Conservation (phyloP, 75 land plant genomes). For the Pinus taeda region DNA sequence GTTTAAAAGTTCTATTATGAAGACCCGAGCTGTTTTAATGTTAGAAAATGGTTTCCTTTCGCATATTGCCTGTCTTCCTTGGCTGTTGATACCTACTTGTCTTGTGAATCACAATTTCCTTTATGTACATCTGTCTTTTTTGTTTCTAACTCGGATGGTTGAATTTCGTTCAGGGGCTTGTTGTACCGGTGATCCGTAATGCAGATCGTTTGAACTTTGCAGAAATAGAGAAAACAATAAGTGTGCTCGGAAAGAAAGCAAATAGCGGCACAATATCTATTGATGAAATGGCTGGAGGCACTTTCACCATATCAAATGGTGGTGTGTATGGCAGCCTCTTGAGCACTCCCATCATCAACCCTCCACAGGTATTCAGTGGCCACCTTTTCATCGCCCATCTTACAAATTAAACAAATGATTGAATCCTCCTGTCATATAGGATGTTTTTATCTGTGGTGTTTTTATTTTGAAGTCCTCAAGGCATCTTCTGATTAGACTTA, state of each 20-base stretch:
- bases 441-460: neutral
- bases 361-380: conserved; percentile 72
- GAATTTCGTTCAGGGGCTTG: conserved; percentile 67
- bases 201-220: conserved; percentile 92
- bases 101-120: too few species aligned
- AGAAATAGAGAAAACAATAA: conserved; percentile 88
- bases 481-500: neutral
- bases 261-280: conserved; percentile 92
- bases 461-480: neutral
- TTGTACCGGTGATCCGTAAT: conserved; percentile 91
- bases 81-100: too few species aligned
- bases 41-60: too few species aligned
- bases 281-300: conserved; percentile 99
- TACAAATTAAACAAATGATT: neutral
- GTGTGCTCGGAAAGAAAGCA: conserved; percentile 85
- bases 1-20: too few species aligned
- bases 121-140: neutral
- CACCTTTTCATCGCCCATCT: neutral
- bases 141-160: neutral
- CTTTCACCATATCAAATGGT: conserved; percentile 98
- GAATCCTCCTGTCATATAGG: neutral
- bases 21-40: too few species aligned
- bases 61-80: too few species aligned
- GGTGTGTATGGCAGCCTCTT: conserved; percentile 98
- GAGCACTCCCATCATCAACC: conserved; percentile 98